Evolutionary conservation across 73 alveolate species (phyloP).

Genomic region (Effrenium voratum): DNA sequence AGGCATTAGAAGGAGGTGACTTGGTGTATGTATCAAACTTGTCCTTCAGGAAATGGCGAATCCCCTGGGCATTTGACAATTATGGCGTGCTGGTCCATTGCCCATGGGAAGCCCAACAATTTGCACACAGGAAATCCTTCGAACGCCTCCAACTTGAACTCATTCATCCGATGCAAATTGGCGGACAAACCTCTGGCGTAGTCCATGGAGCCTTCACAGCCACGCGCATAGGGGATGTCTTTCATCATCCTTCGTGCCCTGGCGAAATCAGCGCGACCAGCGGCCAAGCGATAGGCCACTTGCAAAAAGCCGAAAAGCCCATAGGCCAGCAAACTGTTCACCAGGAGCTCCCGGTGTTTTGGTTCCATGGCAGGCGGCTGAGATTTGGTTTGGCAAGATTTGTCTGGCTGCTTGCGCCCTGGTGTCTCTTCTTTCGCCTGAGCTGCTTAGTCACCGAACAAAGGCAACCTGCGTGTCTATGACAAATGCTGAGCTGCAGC

Average conservation of each 20-base stretch:
- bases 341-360: no score
- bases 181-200: background rate
- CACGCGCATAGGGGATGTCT: background rate
- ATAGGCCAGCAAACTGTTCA: background rate
- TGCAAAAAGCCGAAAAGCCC: background rate
- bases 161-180: background rate
- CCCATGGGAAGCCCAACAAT: background rate
- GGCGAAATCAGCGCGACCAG: background rate
- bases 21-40: slow-evolving; percentile 57
- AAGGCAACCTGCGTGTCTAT: no score
- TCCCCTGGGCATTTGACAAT: slow-evolving; percentile 33
- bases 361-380: no score
- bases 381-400: no score
- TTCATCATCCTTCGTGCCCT: background rate
- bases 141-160: background rate
- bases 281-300: background rate
- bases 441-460: no score
- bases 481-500: no score
- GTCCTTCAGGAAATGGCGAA: slow-evolving; percentile 66
- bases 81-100: no score
- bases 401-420: no score
- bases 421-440: no score
- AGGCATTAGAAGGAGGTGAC: background rate
- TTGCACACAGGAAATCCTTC: background rate
- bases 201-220: background rate